Evolutionary conservation across 2,329 filamentous ascomycete genomes (phyloP), one percentile per base, ranked within the genome.

Genomic region (Fusarium guadeloupense): DNA sequence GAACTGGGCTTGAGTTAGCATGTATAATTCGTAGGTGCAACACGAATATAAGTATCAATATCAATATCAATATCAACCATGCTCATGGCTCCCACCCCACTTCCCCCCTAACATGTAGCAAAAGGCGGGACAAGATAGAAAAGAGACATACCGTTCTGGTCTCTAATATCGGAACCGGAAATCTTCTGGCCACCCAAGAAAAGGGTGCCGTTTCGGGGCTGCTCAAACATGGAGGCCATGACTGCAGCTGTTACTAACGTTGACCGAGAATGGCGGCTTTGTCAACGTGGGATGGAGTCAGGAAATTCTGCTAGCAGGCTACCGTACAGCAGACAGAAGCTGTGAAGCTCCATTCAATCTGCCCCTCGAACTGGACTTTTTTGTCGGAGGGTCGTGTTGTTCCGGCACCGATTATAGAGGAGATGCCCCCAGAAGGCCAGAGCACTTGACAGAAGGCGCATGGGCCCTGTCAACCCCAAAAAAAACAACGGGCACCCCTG

Each of bases 141-240:
- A 25, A 26, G 25, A 26, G 54, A 64, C 75, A 75, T 82, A 91
- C 91, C 90, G 83, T 97, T 98, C 80, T 98, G 93, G 76, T 99
- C 95, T 76, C 95, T 87, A 77, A 99, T 96, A 80, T 99, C 95
- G 71, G 92, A 84, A 69, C 95, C 95, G 70, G 92, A 97, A 78
- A 98, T 96, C 87, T 99, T 99, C 80, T 92, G 89, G 76, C 95
- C 95, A 70, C 95, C 95, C 64, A 99, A 86, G 83, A 99, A 99
- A 71, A 99, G 85, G 73, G 93, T 97, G 77, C 96, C 95, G 75
- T 96, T 96, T 75, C 93, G 87, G 74, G 93, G 90, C 81, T 95
- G 91, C 81, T 97, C 93, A 75, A 98, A 99, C 79, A 99, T 93
- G 75, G 92, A 91, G 77, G 92, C 89, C 95, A 99, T 99, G 64